phyloP scores from a whole-genome alignment of 257 asterid genomes.

The Cordia subcordata region DNA sequence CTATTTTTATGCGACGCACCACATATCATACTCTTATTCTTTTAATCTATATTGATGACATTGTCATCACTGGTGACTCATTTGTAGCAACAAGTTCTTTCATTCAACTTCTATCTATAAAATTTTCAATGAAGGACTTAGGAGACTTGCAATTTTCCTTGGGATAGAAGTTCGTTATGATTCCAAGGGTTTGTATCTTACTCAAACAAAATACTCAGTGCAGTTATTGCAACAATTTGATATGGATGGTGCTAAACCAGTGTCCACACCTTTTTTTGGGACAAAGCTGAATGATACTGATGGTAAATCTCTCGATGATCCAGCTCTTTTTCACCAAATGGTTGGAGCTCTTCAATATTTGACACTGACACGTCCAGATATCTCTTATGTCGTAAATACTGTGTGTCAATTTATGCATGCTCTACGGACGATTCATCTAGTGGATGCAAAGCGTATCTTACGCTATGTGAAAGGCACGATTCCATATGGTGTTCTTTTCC shows the following conservation, averaged over 20 bases:
- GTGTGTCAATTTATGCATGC: neutral
- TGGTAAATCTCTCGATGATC: neutral
- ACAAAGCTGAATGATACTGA: neutral
- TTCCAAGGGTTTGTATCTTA: neutral
- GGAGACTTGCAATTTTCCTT: neutral
- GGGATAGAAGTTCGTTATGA: neutral
- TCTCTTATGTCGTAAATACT: neutral
- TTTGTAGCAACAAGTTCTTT: no score
- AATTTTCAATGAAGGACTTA: slow-evolving; percentile 4
- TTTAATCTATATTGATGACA: no score
- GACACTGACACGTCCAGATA: neutral
- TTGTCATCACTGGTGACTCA: no score
- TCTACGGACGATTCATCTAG: neutral
- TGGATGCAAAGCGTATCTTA: neutral
- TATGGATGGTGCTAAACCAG: neutral
- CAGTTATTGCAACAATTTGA: neutral
- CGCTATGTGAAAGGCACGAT: neutral
- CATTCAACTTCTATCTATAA: neutral
- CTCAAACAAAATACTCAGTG: neutral
- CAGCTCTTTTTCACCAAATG: neutral
- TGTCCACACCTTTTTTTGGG: neutral
- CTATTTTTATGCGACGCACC: neutral
- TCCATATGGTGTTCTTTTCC: neutral
- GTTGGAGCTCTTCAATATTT: neutral
- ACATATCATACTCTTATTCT: no score